Percentiles rank a stretch among this genome's conserved stretches.
Evolutionary conservation across 2,329 filamentous ascomycete species (phyloP).

Genomic region (Pleoardoris graminearum): DNA sequence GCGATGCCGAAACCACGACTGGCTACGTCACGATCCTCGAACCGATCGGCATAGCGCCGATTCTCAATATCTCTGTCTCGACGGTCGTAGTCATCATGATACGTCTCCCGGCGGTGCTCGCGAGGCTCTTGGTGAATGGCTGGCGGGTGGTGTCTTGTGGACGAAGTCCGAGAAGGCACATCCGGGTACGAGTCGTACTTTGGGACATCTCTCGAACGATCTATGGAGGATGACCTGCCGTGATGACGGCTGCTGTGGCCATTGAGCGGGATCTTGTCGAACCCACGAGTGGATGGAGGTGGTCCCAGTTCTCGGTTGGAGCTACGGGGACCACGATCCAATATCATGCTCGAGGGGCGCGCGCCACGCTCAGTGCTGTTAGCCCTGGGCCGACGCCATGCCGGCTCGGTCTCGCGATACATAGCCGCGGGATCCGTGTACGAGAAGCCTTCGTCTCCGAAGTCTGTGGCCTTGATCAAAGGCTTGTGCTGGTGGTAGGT

Average conservation of each 20-base stretch:
- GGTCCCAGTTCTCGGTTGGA: constrained; percentile 52
- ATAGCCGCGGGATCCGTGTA: constrained; percentile 56
- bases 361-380: constrained; percentile 52
- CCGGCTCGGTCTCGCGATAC: constrained; percentile 56
- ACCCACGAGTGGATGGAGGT: constrained; percentile 69
- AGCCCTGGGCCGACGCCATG: constrained; percentile 50
- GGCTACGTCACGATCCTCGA: constrained; percentile 50
- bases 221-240: constrained; percentile 37
- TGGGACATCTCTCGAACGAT: constrained; percentile 35
- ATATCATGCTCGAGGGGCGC: constrained; percentile 52
- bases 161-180: constrained; percentile 33
- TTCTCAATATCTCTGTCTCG: constrained; percentile 46
- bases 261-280: constrained; percentile 63
- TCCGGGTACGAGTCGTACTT: constrained; percentile 48
- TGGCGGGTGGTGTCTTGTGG: constrained; percentile 48
- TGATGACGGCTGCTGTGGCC: constrained; percentile 26
- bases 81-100: constrained; percentile 51
- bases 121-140: constrained; percentile 55
- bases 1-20: constrained; percentile 54
- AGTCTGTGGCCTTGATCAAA: constrained; percentile 35
- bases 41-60: constrained; percentile 43
- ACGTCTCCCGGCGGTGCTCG: constrained; percentile 43
- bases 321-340: constrained; percentile 42
- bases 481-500: constrained; percentile 38
- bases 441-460: constrained; percentile 50